Evolutionary conservation across 495 filamentous ascomycete genomes (phyloP), one percentile per base, ranked within the genome.

Genomic region (Chaetomium fimeti): DNA sequence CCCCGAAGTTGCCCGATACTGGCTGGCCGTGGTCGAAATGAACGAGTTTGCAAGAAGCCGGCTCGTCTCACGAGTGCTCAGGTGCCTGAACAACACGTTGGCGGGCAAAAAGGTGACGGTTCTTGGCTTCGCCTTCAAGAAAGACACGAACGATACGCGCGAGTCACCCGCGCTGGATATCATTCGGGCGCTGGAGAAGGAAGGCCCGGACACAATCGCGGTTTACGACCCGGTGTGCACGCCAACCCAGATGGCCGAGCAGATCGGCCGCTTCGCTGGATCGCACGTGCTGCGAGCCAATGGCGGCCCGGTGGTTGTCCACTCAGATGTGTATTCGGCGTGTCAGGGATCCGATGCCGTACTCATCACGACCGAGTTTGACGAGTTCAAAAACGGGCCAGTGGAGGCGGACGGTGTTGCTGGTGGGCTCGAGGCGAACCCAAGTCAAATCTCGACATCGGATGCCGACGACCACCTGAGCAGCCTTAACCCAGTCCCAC

Each of bases 341-440:
- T 57, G 55, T 9, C 38, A 15, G 13, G 55, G 55, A 8, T 5
- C 36, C 5, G 22, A 57, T n/a, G 55, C 55, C 1, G 55, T 57
- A 22, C 55, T 57, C 22, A 57, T 57, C 55, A 57, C 55, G 13
- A 57, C 55, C 38, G 55, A 57, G 13, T 57, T 57, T 57, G 55
- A 57, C 24, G 55, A 57, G 20, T 57, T 57, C 12, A 25, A 18
- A 4, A 57, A 57, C 24, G n/a, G 2, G 22, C 55, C 55, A 1
- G 22, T 43, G 16, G 22, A 42, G 22, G 28, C 1, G 52, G 15
- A n/a, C 5, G 7, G 29, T 16, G 52, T 1, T 2, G 25, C 16
- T 36, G 52, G 20, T 12, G 1, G 13, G 18, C n/a, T 7, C 8
- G 29, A 9, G 20, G 20, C 28, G 32, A 24, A 15, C 13, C 18